phyloP scores from a whole-genome alignment of 2,329 filamentous ascomycete species.

The Botrytis fabae region DNA sequence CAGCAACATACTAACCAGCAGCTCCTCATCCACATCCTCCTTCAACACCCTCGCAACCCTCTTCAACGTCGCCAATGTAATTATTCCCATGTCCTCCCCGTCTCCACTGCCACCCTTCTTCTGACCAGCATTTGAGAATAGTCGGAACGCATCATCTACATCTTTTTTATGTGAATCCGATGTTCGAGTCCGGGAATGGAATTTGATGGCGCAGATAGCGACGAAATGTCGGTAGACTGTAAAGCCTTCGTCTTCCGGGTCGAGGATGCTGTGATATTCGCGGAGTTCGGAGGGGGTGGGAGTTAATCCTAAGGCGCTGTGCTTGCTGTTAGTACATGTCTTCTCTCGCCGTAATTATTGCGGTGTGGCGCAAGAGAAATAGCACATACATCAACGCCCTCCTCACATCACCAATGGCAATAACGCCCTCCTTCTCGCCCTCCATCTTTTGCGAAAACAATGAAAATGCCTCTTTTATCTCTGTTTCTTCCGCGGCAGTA shows the following conservation, averaged over 20 bases:
- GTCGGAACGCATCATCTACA: slow-evolving; percentile 75
- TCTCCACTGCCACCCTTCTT: slow-evolving; percentile 44
- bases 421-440: slow-evolving; percentile 65
- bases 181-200: slow-evolving; percentile 60
- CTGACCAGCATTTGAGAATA: slow-evolving; percentile 65
- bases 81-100: slow-evolving; percentile 52
- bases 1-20: slow-evolving; percentile 89
- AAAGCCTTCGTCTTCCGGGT: slow-evolving; percentile 77
- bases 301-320: slow-evolving; percentile 79
- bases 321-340: background rate
- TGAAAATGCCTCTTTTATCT: slow-evolving; percentile 87
- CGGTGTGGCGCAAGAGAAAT: background rate
- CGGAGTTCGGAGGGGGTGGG: slow-evolving; percentile 66
- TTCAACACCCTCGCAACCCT: slow-evolving; percentile 78
- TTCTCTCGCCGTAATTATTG: background rate
- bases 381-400: slow-evolving; percentile 66
- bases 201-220: slow-evolving; percentile 82
- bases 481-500: slow-evolving; percentile 77
- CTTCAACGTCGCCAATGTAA: slow-evolving; percentile 76
- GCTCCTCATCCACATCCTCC: slow-evolving; percentile 79
- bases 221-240: slow-evolving; percentile 81
- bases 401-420: slow-evolving; percentile 52
- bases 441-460: slow-evolving; percentile 74
- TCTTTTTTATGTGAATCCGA: slow-evolving; percentile 59
- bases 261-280: slow-evolving; percentile 77